Base-by-base conservation (phyloP, 1,284 basidiomycete genomes). In the Schizopora paradoxa region DNA sequence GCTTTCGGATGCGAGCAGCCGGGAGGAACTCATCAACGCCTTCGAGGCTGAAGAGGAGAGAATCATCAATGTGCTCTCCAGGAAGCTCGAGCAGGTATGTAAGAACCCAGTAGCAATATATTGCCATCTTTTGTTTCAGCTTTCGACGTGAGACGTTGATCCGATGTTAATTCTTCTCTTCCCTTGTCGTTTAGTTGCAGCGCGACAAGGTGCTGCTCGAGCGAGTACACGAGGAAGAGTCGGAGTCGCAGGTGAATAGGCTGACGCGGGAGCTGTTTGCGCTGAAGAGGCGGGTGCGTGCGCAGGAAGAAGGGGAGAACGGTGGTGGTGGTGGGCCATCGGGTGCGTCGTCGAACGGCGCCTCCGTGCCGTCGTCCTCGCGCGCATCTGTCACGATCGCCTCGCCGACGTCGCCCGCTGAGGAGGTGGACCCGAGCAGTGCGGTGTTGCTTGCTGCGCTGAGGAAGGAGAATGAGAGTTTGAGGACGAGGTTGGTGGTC, bases 41-140 rank as follows among this genome's bases (percentile, higher is more conserved):
- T 89, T 87, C 60, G 86, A 91, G 56, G 88, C 86, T 4, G 87
- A 91, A 64, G 87, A 91, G 62, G 87, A 91, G 60, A 76, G 86
- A 34, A 86, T 91, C 48, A 85, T 87, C 51, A 89, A 89, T 54
- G 70, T 84, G 7, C 31, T 44, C 16, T 45, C 35, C 4, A 33
- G 44, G 21, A 50, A 44, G 21, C 41, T 49, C 27, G 47, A 45
- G 22, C 34, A 41, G 45, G 47, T 49, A 18, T 21, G 48, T 45
- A 22, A n/a, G 16, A n/a, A 18, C 31, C n/a, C n/a, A n/a, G n/a
- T n/a, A n/a, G n/a, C n/a, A n/a, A n/a, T n/a, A 34, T 35, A 42
- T 43, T 29, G 47, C 19, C 14, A 29, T 33, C 35, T 48, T 26
- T 31, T 23, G 16, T 25, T 27, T 10, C 28, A 7, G n/a, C 27